Percentiles rank a stretch among this genome's conserved stretches.
These are phyloP conservation scores for Cucumis hystrix DNA, from an alignment of 306 rosid species.

Conservation along the genomic window DNA sequence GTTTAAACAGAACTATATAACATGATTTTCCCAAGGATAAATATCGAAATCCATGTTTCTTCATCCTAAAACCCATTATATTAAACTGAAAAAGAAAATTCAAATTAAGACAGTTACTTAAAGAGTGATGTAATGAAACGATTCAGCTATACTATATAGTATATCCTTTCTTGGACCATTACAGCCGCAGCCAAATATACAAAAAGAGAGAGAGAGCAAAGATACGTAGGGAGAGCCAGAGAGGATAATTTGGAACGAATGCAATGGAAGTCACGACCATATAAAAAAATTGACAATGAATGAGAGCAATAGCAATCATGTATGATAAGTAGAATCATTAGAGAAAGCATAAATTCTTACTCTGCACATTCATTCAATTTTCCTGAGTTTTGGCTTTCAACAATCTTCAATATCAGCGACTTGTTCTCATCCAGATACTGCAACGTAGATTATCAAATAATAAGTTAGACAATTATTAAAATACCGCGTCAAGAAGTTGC, in stretches of 20 bases:
- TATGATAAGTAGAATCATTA: neutral
- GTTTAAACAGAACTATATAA: neutral
- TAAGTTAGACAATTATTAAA: neutral
- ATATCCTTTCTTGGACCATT: neutral
- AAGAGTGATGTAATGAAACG: neutral
- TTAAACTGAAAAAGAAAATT: neutral
- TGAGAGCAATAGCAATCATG: neutral
- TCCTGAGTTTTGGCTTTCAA: constrained; percentile 93
- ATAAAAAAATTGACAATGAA: neutral
- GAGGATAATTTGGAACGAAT: neutral
- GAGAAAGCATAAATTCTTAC: constrained; percentile 33
- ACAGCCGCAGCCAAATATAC: neutral
- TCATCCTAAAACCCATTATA: neutral
- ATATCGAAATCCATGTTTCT: neutral
- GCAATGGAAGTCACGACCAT: neutral
- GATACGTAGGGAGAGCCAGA: neutral
- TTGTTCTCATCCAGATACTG: constrained; percentile 99
- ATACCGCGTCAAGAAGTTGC: neutral
- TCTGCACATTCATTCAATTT: constrained; percentile 92
- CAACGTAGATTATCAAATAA: constrained; percentile 12
- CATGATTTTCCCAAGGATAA: neutral
- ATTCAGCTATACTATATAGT: neutral
- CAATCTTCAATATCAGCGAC: constrained; percentile 94
- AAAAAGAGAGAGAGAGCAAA: neutral
- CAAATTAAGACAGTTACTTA: neutral